phyloP scores from a whole-genome alignment of 371 early-diverging fungal species.

The Fennellomyces sp. region DNA sequence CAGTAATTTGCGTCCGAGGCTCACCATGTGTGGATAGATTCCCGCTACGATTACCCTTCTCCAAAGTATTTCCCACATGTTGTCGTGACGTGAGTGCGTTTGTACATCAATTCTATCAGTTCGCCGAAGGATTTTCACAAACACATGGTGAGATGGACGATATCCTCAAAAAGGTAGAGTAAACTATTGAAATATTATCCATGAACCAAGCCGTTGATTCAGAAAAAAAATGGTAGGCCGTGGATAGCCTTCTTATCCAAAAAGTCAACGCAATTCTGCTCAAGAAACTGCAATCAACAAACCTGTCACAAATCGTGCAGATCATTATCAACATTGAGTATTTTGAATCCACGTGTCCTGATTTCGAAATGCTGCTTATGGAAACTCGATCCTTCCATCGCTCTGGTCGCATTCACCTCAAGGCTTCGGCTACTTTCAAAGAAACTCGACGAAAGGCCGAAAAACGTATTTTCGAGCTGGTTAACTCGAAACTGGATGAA shows the following conservation, averaged over 20 bases:
- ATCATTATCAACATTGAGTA: conserved; percentile 83
- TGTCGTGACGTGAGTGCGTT: conserved; percentile 75
- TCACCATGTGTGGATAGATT: conserved; percentile 51
- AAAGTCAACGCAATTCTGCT: conserved; percentile 74
- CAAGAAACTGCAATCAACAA: conserved; percentile 67
- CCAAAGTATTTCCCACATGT: conserved; percentile 77
- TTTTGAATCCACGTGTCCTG: conserved; percentile 74
- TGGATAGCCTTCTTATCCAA: conserved; percentile 79
- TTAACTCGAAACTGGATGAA: conserved; percentile 82
- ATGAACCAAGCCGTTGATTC: not conserved
- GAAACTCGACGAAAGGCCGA: conserved; percentile 77
- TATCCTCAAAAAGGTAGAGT: conserved; percentile 72
- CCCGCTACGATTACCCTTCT: conserved; percentile 83
- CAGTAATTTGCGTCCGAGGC: not conserved
- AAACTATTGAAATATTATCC: no score
- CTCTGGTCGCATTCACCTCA: conserved; percentile 63
- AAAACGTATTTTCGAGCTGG: conserved; percentile 78
- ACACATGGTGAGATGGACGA: conserved; percentile 89
- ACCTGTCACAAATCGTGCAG: conserved; percentile 80
- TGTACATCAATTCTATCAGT: conserved; percentile 82
- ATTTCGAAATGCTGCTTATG: conserved; percentile 79
- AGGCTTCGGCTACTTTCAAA: conserved; percentile 72
- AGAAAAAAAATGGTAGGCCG: conserved; percentile 50
- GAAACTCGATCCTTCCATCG: conserved; percentile 67
- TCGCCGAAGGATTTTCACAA: conserved; percentile 84